phyloP scores from a whole-genome alignment of 208 protist species.

The Acanthamoeba sp. region DNA sequence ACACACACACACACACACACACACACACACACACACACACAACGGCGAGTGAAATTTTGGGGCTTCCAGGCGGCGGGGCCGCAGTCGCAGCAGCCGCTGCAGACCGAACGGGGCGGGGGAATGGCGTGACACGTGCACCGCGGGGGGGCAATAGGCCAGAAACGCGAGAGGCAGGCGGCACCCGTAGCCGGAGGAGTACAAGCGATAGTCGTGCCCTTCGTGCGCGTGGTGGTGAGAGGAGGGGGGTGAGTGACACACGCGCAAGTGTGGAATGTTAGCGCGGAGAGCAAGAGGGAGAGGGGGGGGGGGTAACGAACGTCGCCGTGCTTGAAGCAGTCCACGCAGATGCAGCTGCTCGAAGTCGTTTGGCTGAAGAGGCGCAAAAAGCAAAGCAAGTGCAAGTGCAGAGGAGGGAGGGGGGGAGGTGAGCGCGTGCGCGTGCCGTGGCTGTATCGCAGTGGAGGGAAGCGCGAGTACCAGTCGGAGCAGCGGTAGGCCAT shows the following conservation, averaged over 20 bases:
- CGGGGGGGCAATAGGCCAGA: not conserved
- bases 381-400: not conserved
- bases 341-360: slow-evolving; percentile 63
- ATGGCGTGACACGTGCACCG: not conserved
- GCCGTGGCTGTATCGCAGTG: no score
- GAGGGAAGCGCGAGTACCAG: not conserved
- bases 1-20: no score
- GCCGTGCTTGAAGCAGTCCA: slow-evolving; percentile 70
- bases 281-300: not conserved
- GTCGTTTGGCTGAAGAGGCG: not conserved
- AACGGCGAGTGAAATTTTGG: not conserved
- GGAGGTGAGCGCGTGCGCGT: not conserved
- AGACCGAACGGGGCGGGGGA: no score
- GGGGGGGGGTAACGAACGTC: slow-evolving; percentile 11
- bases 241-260: not conserved
- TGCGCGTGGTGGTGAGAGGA: not conserved
- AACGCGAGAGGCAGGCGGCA: not conserved
- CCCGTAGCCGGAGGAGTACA: slow-evolving; percentile 66
- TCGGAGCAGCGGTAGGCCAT: slow-evolving; percentile 69
- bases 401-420: no score
- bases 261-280: not conserved
- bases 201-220: slow-evolving; percentile 60
- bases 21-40: no score
- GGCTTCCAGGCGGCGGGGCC: slow-evolving; percentile 53
- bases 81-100: slow-evolving; percentile 62